These are phyloP conservation scores for Jasminum sambac DNA, from an alignment of 257 asterid species.

Conservation along the genomic window DNA sequence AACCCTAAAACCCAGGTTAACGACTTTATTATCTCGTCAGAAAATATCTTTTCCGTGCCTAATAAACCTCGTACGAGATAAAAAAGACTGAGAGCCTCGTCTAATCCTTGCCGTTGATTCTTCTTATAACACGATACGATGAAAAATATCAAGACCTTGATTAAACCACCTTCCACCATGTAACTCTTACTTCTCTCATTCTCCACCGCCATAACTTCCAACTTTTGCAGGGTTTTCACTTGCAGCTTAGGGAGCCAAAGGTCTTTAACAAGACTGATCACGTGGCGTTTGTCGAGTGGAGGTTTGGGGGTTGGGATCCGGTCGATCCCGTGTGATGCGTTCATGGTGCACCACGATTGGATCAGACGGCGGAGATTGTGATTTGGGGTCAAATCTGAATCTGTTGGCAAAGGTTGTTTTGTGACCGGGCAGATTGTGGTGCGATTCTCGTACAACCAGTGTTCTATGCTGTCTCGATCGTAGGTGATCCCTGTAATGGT, in stretches of 20 bases:
- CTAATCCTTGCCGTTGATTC: conserved; percentile 24
- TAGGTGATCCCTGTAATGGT: conserved; percentile 61
- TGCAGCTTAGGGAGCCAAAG: conserved; percentile 26
- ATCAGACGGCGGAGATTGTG: conserved; percentile 58
- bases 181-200: conserved; percentile 31
- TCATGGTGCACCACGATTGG: conserved; percentile 48
- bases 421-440: conserved; percentile 61
- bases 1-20: conserved; percentile 39
- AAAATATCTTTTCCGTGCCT: not conserved
- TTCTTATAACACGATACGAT: conserved; percentile 29
- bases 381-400: conserved; percentile 52
- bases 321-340: conserved; percentile 27
- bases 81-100: conserved; percentile 37
- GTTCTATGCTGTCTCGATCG: conserved; percentile 61
- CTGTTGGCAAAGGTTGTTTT: conserved; percentile 39
- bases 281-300: conserved; percentile 22
- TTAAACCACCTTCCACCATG: conserved; percentile 41
- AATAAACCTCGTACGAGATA: conserved; percentile 19
- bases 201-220: conserved; percentile 40
- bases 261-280: conserved; percentile 33
- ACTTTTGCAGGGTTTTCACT: conserved; percentile 32
- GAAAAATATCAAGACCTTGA: conserved; percentile 16
- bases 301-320: conserved; percentile 39
- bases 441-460: conserved; percentile 38
- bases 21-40: too few species aligned